Conservation (phyloP, 176 grass and related monocot species). For the Musa itinerans region DNA sequence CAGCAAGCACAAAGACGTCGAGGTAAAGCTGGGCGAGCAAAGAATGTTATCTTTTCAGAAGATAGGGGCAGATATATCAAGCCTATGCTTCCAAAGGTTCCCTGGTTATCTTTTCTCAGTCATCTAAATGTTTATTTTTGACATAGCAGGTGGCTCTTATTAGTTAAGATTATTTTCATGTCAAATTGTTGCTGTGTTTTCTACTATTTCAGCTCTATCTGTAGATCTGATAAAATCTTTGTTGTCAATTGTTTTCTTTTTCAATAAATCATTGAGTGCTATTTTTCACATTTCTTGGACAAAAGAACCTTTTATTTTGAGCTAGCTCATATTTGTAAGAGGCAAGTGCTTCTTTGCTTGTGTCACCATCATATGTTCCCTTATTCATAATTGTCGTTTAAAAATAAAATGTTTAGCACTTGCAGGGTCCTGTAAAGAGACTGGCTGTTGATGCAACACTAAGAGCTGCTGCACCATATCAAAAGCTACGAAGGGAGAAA, state of each 20-base stretch:
- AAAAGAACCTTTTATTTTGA: not conserved
- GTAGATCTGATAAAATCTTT: not conserved
- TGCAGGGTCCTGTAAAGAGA: constrained; percentile 86
- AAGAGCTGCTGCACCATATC: constrained; percentile 97
- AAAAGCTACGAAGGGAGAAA: constrained; percentile 77
- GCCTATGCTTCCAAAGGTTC: constrained; percentile 94
- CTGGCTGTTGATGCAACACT: constrained; percentile 96
- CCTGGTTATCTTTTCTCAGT: constrained; percentile 9
- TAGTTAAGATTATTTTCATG: not conserved
- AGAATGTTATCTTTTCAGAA: constrained; percentile 98
- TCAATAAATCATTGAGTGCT: not conserved
- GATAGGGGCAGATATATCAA: constrained; percentile 93
- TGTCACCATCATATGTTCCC: not conserved
- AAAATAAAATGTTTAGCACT: constrained; percentile 18
- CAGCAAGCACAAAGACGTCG: constrained; percentile 89
- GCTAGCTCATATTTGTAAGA: not conserved
- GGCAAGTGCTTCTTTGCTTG: not conserved
- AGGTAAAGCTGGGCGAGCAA: constrained; percentile 93
- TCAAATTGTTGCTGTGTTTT: not conserved
- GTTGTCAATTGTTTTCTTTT: too few species aligned
- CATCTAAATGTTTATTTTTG: not conserved
- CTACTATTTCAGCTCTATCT: not conserved
- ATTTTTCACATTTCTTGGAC: not conserved
- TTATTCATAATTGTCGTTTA: constrained; percentile 18
- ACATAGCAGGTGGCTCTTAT: not conserved